Conservation (phyloP, 2,329 filamentous ascomycete species). For the Dothideomycetes sp. region DNA sequence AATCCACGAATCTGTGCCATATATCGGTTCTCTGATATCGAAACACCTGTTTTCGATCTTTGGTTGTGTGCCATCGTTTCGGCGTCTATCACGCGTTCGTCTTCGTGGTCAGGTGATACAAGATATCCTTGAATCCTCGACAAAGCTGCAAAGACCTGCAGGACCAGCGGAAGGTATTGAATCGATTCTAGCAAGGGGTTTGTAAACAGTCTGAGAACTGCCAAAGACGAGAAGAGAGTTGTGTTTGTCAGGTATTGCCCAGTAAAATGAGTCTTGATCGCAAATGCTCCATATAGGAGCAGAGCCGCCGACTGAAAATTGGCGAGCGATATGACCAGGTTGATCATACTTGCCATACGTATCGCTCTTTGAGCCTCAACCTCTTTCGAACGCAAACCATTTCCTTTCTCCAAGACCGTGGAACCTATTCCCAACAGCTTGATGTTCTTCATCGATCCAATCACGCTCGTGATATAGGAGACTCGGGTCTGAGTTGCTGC, state of each 20-base stretch:
- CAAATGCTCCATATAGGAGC: conserved; percentile 19
- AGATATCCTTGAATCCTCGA: conserved; percentile 19
- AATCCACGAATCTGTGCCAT: neutral
- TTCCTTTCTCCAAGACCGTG: conserved; percentile 18
- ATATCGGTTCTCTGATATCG: neutral
- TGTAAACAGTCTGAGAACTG: conserved; percentile 22
- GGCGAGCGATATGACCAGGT: conserved; percentile 19
- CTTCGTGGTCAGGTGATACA: conserved; percentile 11
- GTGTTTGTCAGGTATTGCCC: conserved; percentile 17
- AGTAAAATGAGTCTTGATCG: conserved; percentile 17
- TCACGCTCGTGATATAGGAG: conserved; percentile 18
- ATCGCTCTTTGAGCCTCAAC: conserved; percentile 17
- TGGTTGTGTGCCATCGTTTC: conserved; percentile 2
- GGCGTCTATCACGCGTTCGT: conserved; percentile 3
- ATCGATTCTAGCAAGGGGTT: conserved; percentile 18
- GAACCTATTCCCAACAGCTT: conserved; percentile 21
- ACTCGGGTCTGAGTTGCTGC: conserved; percentile 21
- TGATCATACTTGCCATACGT: conserved; percentile 15
- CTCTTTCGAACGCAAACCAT: conserved; percentile 18
- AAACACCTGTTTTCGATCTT: neutral
- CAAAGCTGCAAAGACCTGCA: conserved; percentile 19
- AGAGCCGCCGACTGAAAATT: conserved; percentile 20
- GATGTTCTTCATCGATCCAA: conserved; percentile 21
- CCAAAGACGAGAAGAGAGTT: conserved; percentile 22
- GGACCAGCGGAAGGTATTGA: conserved; percentile 17